Base-by-base conservation (phyloP, 331 rosid species). In the Malus hybrid region DNA sequence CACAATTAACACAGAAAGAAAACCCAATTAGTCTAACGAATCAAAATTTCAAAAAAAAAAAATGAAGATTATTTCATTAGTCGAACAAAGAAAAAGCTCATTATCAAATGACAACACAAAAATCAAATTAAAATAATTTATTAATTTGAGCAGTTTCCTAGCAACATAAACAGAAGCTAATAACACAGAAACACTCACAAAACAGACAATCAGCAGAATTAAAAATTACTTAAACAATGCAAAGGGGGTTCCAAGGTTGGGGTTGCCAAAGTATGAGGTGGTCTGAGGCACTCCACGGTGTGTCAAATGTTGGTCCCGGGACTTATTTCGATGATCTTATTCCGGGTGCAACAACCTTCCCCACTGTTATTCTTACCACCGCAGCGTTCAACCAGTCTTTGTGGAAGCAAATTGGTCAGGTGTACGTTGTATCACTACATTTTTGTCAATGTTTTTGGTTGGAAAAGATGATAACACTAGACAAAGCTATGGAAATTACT, bases 331-430 rank as follows among this genome's bases (percentile, higher is more conserved):
- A 67, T 11, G 73, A 56, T 1, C 27, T 67, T 3, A 4, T 76
- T 56, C 73, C 79, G 6, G 67, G 73, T 24, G 73, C 79, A 33
- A 76, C 79, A 6, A 67, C 74, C 55, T 76, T 76, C 1, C 79
- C 79, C 14, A 19, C 73, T 12, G 73, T 67, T 10, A 76, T 76
- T 67, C 67, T 57, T 33, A 67, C 79, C 12, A 19, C 79, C 6
- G 79, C 79, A 1, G 10, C 79, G 0, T 76, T 76, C 31, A 76
- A 76, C 11, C 6, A 36, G n/a, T 54, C 79, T 10, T 29, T 76
- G 44, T 76, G 79, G 79, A 56, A 55, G 31, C 11, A 11, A 14
- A 76, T 76, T 34, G 79, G 79, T 5, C 31, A 67, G 79, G 79
- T 52, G 6, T 19, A 16, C 57, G 16, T 16, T 16, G 57, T 52